Conservation (phyloP, 805 yeast genomes). For the Pichia kluyveri region DNA sequence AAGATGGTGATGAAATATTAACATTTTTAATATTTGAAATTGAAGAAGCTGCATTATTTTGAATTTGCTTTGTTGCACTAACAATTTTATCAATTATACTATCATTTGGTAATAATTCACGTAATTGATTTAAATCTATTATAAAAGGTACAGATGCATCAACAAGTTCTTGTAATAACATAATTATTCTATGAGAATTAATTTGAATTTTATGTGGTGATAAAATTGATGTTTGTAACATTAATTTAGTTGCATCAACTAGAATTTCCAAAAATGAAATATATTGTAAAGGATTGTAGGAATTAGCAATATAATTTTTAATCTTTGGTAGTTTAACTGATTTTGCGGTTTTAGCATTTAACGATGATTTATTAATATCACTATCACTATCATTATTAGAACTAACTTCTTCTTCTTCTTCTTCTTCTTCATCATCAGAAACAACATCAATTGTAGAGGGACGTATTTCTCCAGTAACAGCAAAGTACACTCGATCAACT, state of each 20-base stretch:
- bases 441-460: conserved; percentile 18
- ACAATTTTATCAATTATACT: conserved; percentile 46
- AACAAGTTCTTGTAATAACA: conserved; percentile 67
- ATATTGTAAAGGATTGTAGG: conserved; percentile 35
- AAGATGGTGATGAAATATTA: neutral
- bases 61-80: conserved; percentile 29
- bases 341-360: neutral
- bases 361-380: conserved; percentile 1
- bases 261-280: conserved; percentile 33
- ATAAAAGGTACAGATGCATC: conserved; percentile 69
- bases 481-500: conserved; percentile 15
- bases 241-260: conserved; percentile 30
- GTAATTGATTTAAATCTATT: conserved; percentile 61
- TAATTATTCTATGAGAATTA: conserved; percentile 60
- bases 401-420: conserved; percentile 8
- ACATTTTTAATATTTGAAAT: conserved; percentile 21
- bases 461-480: conserved; percentile 12
- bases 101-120: conserved; percentile 61
- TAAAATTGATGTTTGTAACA: conserved; percentile 38
- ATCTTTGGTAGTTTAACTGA: neutral
- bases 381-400: neutral
- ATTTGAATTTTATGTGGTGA: conserved; percentile 51
- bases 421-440: conserved; percentile 26
- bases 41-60: conserved; percentile 24
- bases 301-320: neutral